Evolutionary conservation across 148 eudicot species (phyloP).

Genomic region (Persicaria tinctoria): DNA sequence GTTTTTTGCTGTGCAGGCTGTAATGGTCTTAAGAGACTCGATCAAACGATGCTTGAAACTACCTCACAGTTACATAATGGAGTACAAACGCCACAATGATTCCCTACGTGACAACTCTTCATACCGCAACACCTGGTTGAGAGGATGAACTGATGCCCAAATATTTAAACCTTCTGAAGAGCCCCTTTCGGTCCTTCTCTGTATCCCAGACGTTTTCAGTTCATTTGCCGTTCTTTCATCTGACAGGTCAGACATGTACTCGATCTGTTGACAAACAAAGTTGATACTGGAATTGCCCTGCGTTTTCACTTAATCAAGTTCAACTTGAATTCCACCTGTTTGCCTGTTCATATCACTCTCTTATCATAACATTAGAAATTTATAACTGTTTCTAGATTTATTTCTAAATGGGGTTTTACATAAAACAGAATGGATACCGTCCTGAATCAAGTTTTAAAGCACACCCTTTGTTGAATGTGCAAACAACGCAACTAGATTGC

Average conservation of each 20-base stretch:
- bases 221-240: too few species aligned
- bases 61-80: conserved; percentile 87
- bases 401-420: too few species aligned
- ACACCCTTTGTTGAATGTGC: too few species aligned
- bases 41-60: conserved; percentile 90
- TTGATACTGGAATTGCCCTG: background rate
- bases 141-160: conserved; percentile 38
- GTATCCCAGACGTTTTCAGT: too few species aligned
- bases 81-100: conserved; percentile 92
- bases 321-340: too few species aligned
- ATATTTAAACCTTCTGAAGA: background rate
- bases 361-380: too few species aligned
- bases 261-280: conserved; percentile 3
- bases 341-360: too few species aligned
- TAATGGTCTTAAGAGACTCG: conserved; percentile 80
- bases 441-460: too few species aligned
- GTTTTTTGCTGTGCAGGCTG: conserved; percentile 42
- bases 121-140: conserved; percentile 88
- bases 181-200: too few species aligned
- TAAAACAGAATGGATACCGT: too few species aligned
- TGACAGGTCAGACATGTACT: background rate
- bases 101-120: conserved; percentile 93
- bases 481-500: too few species aligned
- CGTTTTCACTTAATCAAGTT: background rate
- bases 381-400: too few species aligned